Base-by-base conservation (phyloP, 805 yeast genomes). In the Wickerhamomyces subpelliculosus region DNA sequence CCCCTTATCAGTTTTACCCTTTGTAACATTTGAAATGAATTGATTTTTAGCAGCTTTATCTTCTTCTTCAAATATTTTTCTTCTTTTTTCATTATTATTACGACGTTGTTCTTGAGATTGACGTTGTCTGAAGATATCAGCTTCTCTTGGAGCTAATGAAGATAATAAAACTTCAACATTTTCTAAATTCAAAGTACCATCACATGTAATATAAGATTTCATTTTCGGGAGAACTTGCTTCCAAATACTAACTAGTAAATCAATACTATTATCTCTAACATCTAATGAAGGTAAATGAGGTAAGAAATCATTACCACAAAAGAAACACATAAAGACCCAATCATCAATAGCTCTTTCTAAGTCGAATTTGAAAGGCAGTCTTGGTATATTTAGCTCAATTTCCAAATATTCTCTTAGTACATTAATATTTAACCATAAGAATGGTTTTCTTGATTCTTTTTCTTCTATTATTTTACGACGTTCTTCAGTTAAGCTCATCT, bases 241-340 rank as follows among this genome's bases (percentile, higher is more conserved):
- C 98, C 98, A 93, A 34, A 90, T 76, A 28, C 70, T 72, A 11
- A 87, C 80, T 38, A 93, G 64, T 19, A 75, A 67, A 54, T 90
- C 96, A 52, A 93, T 84, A 49, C 96, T 89, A 54, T 86, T 85
- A 60, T 93, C 97, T 49, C 98, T 77, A 31, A 93, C 97, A 53
- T 90, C 96, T 39, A 93, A 71, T 23, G 94, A 80, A 4, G 99
- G 97, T 48, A 93, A 66, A 62, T 90, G 97, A 1, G 99, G 99
- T 52, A 93, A 67, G 71, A 93, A 93, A 76, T 93, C 99, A 57
- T 93, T 93, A 61, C 99, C 99, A 46, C 90, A 94, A 57, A 93
- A 93, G 67, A 93, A 93, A 72, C 97, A 90, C 89, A 93, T 83
- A 49, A 93, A 93, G 13, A 93, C 87, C 98, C 98, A 93, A 62